These are phyloP conservation scores for Moringa oleifera DNA, from an alignment of 345 rosid species.

Conservation along the genomic window DNA sequence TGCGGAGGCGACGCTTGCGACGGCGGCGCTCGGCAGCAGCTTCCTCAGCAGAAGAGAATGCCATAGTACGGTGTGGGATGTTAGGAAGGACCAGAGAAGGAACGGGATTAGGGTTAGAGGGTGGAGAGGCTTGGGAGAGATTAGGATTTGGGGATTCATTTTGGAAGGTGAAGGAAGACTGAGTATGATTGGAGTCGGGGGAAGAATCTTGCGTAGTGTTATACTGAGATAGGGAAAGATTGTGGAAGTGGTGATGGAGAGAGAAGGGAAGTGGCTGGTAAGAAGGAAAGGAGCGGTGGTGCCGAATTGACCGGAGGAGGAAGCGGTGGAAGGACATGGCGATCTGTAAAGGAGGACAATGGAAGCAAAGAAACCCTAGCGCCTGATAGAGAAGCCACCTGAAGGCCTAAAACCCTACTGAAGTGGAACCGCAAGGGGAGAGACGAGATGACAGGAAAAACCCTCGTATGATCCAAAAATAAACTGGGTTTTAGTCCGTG, in stretches of 20 bases:
- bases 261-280: slow-evolving; percentile 13
- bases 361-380: neutral
- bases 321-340: slow-evolving; percentile 51
- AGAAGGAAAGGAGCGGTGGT: slow-evolving; percentile 6
- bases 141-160: slow-evolving; percentile 8
- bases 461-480: too few relatives aligned
- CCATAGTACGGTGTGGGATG: slow-evolving; percentile 36
- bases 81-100: slow-evolving; percentile 8
- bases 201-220: neutral
- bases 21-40: slow-evolving; percentile 94
- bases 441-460: too few relatives aligned
- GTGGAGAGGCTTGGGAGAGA: neutral
- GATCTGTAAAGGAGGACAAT: neutral
- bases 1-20: slow-evolving; percentile 82
- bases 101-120: slow-evolving; percentile 13
- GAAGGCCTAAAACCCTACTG: too few relatives aligned
- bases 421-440: too few relatives aligned
- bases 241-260: slow-evolving; percentile 24
- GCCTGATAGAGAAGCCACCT: too few relatives aligned
- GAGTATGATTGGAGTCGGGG: neutral
- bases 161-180: slow-evolving; percentile 2
- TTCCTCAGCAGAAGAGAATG: slow-evolving; percentile 93
- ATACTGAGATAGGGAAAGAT: slow-evolving; percentile 12
- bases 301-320: slow-evolving; percentile 36
- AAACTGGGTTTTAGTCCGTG: too few relatives aligned